phyloP scores from a whole-genome alignment of 805 yeast genomes.

The Schizosaccharomyces octosporus region DNA sequence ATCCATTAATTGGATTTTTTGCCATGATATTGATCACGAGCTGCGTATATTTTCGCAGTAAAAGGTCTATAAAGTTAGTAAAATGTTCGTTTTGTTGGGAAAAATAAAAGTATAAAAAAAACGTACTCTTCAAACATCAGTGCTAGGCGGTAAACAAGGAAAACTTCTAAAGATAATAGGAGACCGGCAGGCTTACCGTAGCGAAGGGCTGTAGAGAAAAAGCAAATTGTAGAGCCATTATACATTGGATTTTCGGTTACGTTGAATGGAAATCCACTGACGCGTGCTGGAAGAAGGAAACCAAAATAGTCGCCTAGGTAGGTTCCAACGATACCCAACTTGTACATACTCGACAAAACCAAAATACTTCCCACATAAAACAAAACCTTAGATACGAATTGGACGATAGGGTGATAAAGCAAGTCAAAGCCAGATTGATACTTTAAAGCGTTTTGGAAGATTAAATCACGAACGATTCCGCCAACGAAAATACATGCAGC shows the following conservation, averaged over 20 bases:
- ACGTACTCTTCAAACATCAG: conserved; percentile 51
- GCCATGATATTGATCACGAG: conserved; percentile 24
- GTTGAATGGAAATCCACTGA: conserved; percentile 81
- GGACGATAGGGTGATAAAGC: conserved; percentile 18
- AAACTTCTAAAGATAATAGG: conserved; percentile 44
- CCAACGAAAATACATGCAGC: conserved; percentile 65
- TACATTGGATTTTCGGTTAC: conserved; percentile 89
- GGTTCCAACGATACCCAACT: conserved; percentile 85
- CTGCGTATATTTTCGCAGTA: conserved; percentile 75
- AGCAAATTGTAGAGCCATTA: conserved; percentile 70
- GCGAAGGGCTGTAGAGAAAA: conserved; percentile 73
- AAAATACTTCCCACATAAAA: conserved; percentile 56
- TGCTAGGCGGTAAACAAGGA: conserved; percentile 62
- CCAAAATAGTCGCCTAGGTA: conserved; percentile 97
- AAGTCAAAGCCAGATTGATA: conserved; percentile 44
- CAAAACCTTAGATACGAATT: conserved; percentile 26
- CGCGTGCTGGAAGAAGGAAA: conserved; percentile 71
- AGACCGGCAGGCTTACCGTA: conserved; percentile 74
- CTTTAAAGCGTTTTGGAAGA: conserved; percentile 46
- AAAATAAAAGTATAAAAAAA: neutral
- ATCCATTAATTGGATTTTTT: neutral
- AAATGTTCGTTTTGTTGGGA: neutral
- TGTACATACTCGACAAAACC: conserved; percentile 70
- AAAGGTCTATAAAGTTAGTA: conserved; percentile 31
- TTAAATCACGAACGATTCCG: conserved; percentile 60